Conservation (phyloP, 2,329 filamentous ascomycete species). For the Thelonectria blattea region DNA sequence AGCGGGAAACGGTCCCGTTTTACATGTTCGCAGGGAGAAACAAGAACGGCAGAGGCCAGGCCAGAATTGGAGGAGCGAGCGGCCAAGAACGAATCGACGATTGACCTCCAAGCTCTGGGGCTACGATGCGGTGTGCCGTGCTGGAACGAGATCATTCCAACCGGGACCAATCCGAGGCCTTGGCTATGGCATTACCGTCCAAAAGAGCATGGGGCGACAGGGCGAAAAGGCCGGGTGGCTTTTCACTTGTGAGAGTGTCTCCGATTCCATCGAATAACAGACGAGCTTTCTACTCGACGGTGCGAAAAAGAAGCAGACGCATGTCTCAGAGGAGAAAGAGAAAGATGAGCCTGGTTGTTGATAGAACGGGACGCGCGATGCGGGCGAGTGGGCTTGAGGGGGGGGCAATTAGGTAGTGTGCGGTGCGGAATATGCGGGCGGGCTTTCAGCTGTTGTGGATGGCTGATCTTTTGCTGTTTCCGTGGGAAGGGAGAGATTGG, state of each 20-base stretch:
- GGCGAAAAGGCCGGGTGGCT: too few species aligned
- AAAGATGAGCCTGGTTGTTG: too few species aligned
- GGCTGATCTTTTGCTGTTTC: too few species aligned
- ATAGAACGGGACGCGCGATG: too few species aligned
- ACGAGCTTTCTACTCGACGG: not conserved
- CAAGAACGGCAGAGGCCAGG: slow-evolving; percentile 2
- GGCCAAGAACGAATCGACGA: not conserved
- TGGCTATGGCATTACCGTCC: slow-evolving; percentile 6
- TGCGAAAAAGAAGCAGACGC: slow-evolving; percentile 17
- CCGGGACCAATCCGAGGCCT: slow-evolving; percentile 15
- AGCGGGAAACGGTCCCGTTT: slow-evolving; percentile 1
- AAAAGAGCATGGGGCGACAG: not conserved
- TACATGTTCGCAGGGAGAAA: slow-evolving; percentile 11
- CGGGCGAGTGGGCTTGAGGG: too few species aligned
- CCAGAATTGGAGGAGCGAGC: not conserved
- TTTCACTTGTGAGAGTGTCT: too few species aligned
- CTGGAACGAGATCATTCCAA: slow-evolving; percentile 16
- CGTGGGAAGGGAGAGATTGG: too few species aligned
- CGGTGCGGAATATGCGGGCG: too few species aligned
- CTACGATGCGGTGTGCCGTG: slow-evolving; percentile 16
- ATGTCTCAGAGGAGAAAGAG: slow-evolving; percentile 3
- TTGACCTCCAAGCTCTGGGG: not conserved
- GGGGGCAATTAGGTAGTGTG: too few species aligned
- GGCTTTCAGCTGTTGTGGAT: too few species aligned
- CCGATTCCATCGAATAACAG: too few species aligned